A percentile compares a stretch with the other conserved stretches of the same genome.
Conservation (phyloP, 306 rosid genomes). For the Vigna hirtella region DNA sequence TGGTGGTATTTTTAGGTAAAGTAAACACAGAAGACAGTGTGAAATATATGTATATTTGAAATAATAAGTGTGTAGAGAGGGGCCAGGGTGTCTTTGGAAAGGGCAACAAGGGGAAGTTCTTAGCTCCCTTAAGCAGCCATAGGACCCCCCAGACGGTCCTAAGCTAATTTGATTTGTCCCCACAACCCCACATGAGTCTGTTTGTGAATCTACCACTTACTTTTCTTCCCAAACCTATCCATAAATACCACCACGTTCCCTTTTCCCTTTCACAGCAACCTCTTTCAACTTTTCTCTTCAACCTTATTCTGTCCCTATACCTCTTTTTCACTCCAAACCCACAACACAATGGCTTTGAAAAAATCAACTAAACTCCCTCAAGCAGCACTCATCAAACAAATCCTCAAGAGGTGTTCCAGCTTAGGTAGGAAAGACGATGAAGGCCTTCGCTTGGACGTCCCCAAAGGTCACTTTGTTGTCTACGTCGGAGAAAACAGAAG, state of each 20-base stretch:
- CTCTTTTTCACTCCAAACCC: not conserved
- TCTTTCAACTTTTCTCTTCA: not conserved
- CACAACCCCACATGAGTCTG: conserved; percentile 64
- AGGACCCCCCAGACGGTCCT: conserved; percentile 49
- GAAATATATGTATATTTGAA: no score
- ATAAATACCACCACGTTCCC: conserved; percentile 61
- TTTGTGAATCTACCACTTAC: conserved; percentile 36
- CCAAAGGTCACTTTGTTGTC: conserved; percentile 94
- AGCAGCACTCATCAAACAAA: conserved; percentile 76
- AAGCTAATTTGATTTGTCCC: conserved; percentile 54
- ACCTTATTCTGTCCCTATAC: not conserved
- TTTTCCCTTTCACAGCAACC: conserved; percentile 24
- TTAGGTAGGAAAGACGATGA: conserved; percentile 70
- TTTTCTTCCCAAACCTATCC: conserved; percentile 25
- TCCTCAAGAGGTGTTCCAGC: conserved; percentile 89
- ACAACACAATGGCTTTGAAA: conserved; percentile 65
- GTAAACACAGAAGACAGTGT: no score
- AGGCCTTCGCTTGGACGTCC: conserved; percentile 73
- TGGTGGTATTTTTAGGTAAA: no score
- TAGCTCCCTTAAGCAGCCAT: conserved; percentile 44
- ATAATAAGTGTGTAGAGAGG: conserved; percentile 35
- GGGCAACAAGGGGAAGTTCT: conserved; percentile 50
- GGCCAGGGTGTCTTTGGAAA: conserved; percentile 63
- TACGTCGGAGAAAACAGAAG: conserved; percentile 90
- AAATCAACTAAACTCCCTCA: conserved; percentile 66